Percentiles rank a stretch among this genome's conserved stretches.
phyloP scores from a whole-genome alignment of 2,329 filamentous ascomycete genomes.

The Diaporthe sp. region DNA sequence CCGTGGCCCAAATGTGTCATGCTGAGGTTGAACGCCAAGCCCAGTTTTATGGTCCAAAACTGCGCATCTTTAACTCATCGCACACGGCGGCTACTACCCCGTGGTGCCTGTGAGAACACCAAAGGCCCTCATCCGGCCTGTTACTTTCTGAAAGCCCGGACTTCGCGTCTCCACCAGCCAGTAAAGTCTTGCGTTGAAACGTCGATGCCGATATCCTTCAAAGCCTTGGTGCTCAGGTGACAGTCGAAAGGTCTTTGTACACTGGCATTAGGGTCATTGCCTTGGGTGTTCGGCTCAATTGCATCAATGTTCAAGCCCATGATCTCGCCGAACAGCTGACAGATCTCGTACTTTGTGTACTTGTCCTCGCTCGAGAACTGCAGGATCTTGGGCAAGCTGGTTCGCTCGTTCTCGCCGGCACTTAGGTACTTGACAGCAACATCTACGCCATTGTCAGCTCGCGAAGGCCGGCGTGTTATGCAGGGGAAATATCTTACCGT shows the following conservation, averaged over 20 bases:
- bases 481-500: constrained; percentile 61
- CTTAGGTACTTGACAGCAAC: constrained; percentile 77
- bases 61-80: background rate
- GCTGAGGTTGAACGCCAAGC: background rate
- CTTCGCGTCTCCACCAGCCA: constrained; percentile 82
- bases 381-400: constrained; percentile 75
- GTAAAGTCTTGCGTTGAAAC: constrained; percentile 81
- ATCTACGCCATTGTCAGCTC: constrained; percentile 60
- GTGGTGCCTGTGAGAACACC: background rate
- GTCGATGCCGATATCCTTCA: constrained; percentile 81
- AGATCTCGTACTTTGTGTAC: constrained; percentile 93
- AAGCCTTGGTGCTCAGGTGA: constrained; percentile 82
- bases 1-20: background rate
- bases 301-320: constrained; percentile 79
- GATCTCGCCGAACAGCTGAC: constrained; percentile 81
- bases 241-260: constrained; percentile 90
- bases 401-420: constrained; percentile 56
- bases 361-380: constrained; percentile 91
- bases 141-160: constrained; percentile 71
- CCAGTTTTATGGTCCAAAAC: background rate
- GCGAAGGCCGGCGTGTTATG: background rate
- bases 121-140: background rate
- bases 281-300: constrained; percentile 78
- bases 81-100: background rate
- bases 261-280: constrained; percentile 77